These are phyloP conservation scores for Inga laurina DNA, from an alignment of 306 rosid genomes.

Conservation along the genomic window DNA sequence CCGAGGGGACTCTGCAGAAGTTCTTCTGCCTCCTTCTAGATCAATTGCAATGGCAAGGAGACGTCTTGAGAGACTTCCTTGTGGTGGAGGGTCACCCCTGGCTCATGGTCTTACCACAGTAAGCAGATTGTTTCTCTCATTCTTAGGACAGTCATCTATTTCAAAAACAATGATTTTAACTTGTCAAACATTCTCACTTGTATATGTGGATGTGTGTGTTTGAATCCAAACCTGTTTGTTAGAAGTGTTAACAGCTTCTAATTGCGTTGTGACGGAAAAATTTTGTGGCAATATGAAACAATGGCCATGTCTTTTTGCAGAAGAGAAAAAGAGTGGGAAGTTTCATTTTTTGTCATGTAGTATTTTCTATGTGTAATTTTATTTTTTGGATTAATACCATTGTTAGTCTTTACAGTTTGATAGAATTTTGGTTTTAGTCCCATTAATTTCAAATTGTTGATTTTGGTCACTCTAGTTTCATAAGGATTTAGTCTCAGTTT, in stretches of 20 bases:
- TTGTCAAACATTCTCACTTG: constrained; percentile 14
- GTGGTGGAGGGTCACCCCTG: constrained; percentile 98
- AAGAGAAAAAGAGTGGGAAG: constrained; percentile 14
- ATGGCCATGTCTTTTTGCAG: constrained; percentile 22
- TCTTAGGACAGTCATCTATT: constrained; percentile 17
- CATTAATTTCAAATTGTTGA: no score
- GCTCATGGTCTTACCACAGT: constrained; percentile 98
- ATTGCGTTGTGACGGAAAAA: constrained; percentile 3
- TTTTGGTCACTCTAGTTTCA: no score
- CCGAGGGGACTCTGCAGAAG: constrained; percentile 98
- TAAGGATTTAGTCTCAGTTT: no score
- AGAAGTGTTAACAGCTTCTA: constrained; percentile 5
- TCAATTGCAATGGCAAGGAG: constrained; percentile 98
- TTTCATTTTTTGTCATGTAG: constrained; percentile 16
- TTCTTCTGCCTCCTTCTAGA: constrained; percentile 98
- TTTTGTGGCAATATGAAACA: constrained; percentile 14
- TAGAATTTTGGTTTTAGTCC: no score
- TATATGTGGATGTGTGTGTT: neutral
- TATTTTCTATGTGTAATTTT: constrained; percentile 1
- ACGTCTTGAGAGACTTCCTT: constrained; percentile 96
- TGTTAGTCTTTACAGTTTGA: no score
- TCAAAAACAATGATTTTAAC: constrained; percentile 12
- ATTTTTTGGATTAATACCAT: no score
- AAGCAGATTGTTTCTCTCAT: constrained; percentile 36
- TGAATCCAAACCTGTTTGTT: neutral